Evolutionary conservation across 1,284 basidiomycete genomes (phyloP), one percentile per base, ranked within the genome.

Genomic region (Trichosporon sp.): DNA sequence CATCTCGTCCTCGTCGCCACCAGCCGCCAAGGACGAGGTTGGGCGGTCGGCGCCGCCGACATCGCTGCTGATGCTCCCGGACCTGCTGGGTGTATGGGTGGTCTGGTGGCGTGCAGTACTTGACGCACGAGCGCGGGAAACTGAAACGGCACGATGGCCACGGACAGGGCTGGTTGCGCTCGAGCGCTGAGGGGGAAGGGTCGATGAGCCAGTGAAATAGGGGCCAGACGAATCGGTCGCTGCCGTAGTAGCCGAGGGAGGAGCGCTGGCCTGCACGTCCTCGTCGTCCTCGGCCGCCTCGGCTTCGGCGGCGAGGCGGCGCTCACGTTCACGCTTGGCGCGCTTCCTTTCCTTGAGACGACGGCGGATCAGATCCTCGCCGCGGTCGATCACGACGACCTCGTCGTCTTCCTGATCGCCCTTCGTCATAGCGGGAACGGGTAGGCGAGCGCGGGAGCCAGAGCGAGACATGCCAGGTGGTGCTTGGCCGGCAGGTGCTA

Each of bases 281-380:
- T 75, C 74, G 63, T 29, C 56, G 15, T 65, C 69, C 53, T 74
- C 75, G 15, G 62, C 77, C 0, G 72, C 68, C 27, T 73, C 68
- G 15, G 70, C 67, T n/a, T 73, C 74, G 13, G 68, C 65, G 31
- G 53, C 56, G n/a, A 66, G 56, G 8, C 66, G 69, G 71, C 76
- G 74, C 68, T 75, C 77, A 56, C 76, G 76, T 69, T 75, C 73
- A 64, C 74, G 76, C 66, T 82, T 77, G 51, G 80, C 80, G 65
- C 82, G 79, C 69, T 81, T 82, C 67, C 86, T 76, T 66, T 86
- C 86, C 71, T 83, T 83, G 79, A 85, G 85, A 31, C 87, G 76
- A 51, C 84, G 80, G 42, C 85, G 79, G 67, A 88, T 85, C 9
- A 88, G 84, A 73, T 85, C 85, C 69, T 86, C 86, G 8, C 87